Evolutionary conservation across 2,329 filamentous ascomycete genomes (phyloP), one percentile per base, ranked within the genome.

Genomic region (Xylaria multiplex): DNA sequence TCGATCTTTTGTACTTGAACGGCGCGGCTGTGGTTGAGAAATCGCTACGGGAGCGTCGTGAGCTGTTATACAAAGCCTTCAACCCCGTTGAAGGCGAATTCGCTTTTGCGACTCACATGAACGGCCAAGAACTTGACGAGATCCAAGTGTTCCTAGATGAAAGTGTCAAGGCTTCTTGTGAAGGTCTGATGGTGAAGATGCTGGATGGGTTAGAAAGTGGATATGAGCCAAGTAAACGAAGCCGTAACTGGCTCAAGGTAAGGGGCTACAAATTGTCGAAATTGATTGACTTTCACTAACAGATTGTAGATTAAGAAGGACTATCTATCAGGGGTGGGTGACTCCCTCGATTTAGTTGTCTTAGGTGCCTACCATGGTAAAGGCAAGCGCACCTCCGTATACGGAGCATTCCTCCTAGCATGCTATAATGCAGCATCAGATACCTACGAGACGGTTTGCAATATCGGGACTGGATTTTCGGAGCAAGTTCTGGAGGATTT

Each of bases 121-220:
- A 99, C 75, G 92, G 92, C 11, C 92, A 90, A 73, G 93, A 97
- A 71, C 85, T 99, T 3, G 95, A 98, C 59, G 93, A 97, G 75
- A 99, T 99, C 61, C 95, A 98, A 76, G 86, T 85, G 1, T 91
- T 99, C 74, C 85, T 99, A 2, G 96, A 99, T 75, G 95, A 98
- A 65, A 96, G 92, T 74, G 91, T 99, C 70, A 97, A 97, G 79
- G 93, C 94, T 2, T 96, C 93, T 0, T 99, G 96, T 76, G 96
- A 99, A 82, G 96, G 96, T 11, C 84, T 99, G 59, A 99, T 99
- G 96, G 96, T 99, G 14, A 99, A 99, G 83, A 99, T 99, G 96
- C 82, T 99, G 65, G 95, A 98, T 77, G 96, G 95, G 0, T 83
- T 87, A 6, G 95, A 97, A 79, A 97, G 93, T 72, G 93, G 92